Evolutionary conservation across 1,284 basidiomycete genomes (phyloP).

Genomic region (Boletellus deceptivus): DNA sequence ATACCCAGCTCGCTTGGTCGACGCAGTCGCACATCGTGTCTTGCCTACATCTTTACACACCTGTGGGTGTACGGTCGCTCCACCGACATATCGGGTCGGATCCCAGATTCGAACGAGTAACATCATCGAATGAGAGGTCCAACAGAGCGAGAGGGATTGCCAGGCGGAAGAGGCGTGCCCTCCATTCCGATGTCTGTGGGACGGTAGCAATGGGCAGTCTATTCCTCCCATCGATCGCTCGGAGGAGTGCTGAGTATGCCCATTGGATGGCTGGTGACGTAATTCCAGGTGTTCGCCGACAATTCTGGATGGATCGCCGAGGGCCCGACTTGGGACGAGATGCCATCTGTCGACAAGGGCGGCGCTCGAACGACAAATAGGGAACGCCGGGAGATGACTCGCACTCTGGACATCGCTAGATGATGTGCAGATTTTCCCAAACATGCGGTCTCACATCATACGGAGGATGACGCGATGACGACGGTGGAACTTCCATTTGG

Average conservation of each 20-base stretch:
- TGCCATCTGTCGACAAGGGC: neutral
- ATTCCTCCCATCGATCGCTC: slow-evolving; percentile 21
- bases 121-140: slow-evolving; percentile 17
- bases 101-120: slow-evolving; percentile 23
- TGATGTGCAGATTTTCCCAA: neutral
- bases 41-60: slow-evolving; percentile 12
- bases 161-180: slow-evolving; percentile 33
- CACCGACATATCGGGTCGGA: slow-evolving; percentile 23
- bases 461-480: neutral
- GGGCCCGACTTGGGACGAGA: slow-evolving; percentile 12
- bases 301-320: slow-evolving; percentile 21
- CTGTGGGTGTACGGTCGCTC: slow-evolving; percentile 14
- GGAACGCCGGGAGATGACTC: no score
- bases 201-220: slow-evolving; percentile 22
- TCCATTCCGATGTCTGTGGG: slow-evolving; percentile 31
- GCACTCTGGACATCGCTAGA: no score
- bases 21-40: slow-evolving; percentile 19
- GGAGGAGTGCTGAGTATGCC: slow-evolving; percentile 8
- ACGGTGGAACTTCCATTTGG: slow-evolving; percentile 6
- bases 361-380: no score
- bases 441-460: slow-evolving; percentile 18
- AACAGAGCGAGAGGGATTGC: slow-evolving; percentile 20
- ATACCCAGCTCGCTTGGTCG: slow-evolving; percentile 28
- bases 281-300: slow-evolving; percentile 23
- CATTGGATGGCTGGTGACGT: slow-evolving; percentile 22